Percentiles rank a stretch among this genome's conserved stretches.
Conservation (phyloP, 2,329 filamentous ascomycete genomes). For the Daldinia eschscholtzii region DNA sequence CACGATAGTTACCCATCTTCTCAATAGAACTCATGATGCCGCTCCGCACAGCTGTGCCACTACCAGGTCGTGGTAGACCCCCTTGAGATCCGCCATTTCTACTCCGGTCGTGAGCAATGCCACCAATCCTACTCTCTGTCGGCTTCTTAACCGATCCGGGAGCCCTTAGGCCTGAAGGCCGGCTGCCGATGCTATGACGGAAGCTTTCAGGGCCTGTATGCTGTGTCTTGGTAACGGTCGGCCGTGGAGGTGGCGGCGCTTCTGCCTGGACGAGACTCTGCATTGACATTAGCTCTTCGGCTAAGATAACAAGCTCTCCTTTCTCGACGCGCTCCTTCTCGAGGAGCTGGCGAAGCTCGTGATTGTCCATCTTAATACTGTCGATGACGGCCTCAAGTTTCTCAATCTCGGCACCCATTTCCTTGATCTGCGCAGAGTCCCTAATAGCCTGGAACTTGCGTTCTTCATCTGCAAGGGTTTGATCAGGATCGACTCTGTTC, state of each 20-base stretch:
- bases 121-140: constrained; percentile 62
- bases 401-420: constrained; percentile 79
- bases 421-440: constrained; percentile 75
- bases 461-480: constrained; percentile 63
- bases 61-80: constrained; percentile 64
- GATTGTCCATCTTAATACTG: constrained; percentile 78
- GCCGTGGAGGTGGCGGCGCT: not conserved
- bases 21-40: constrained; percentile 89
- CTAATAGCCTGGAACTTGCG: constrained; percentile 70
- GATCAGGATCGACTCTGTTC: constrained; percentile 66
- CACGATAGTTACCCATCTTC: constrained; percentile 79
- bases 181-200: constrained; percentile 64
- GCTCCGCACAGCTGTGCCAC: constrained; percentile 66
- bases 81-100: constrained; percentile 57
- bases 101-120: constrained; percentile 60
- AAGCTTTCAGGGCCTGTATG: constrained; percentile 57
- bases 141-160: constrained; percentile 63
- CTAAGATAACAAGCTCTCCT: constrained; percentile 82
- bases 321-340: constrained; percentile 85
- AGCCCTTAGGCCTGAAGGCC: constrained; percentile 70
- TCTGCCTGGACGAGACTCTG: constrained; percentile 60
- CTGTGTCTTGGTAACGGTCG: constrained; percentile 23
- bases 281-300: constrained; percentile 86
- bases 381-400: constrained; percentile 79
- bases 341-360: constrained; percentile 72